phyloP scores from a whole-genome alignment of 1,139 yeast species.

The Magnusiomyces paraingens region DNA sequence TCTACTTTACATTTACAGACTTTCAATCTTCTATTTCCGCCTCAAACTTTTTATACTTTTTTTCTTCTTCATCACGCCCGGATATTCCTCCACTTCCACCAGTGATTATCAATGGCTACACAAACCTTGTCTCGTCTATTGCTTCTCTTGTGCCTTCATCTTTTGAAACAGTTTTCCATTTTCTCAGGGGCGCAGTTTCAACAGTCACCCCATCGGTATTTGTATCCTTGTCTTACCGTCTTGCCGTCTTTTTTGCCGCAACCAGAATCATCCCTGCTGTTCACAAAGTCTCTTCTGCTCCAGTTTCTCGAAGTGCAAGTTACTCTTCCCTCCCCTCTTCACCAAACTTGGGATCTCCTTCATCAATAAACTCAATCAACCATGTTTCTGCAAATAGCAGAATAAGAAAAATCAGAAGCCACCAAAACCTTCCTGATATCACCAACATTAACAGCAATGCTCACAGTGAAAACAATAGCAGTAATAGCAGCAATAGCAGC shows the following conservation, averaged over 20 bases:
- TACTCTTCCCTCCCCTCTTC: background rate
- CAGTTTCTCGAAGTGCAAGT: constrained; percentile 4
- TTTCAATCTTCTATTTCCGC: constrained; percentile 37
- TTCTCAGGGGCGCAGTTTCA: constrained; percentile 58
- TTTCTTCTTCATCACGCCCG: constrained; percentile 19
- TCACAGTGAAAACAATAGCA: no score
- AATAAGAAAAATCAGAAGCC: constrained; percentile 3
- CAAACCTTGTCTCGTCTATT: constrained; percentile 38
- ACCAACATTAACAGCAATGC: no score
- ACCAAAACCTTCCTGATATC: background rate
- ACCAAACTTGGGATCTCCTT: background rate
- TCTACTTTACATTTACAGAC: constrained; percentile 85
- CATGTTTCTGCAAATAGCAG: background rate
- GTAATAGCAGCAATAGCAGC: no score
- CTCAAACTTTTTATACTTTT: constrained; percentile 25
- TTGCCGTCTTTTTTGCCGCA: constrained; percentile 86
- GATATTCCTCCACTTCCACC: constrained; percentile 34
- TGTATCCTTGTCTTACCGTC: constrained; percentile 74
- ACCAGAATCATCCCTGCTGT: constrained; percentile 76
- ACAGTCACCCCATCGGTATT: constrained; percentile 79
- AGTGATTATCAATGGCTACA: constrained; percentile 32
- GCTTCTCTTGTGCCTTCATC: constrained; percentile 43
- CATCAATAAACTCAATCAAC: constrained; percentile 28
- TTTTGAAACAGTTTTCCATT: constrained; percentile 59
- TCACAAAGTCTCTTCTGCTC: constrained; percentile 17